phyloP scores from a whole-genome alignment of 2,329 filamentous ascomycete genomes.

The Cladosporium sp. region DNA sequence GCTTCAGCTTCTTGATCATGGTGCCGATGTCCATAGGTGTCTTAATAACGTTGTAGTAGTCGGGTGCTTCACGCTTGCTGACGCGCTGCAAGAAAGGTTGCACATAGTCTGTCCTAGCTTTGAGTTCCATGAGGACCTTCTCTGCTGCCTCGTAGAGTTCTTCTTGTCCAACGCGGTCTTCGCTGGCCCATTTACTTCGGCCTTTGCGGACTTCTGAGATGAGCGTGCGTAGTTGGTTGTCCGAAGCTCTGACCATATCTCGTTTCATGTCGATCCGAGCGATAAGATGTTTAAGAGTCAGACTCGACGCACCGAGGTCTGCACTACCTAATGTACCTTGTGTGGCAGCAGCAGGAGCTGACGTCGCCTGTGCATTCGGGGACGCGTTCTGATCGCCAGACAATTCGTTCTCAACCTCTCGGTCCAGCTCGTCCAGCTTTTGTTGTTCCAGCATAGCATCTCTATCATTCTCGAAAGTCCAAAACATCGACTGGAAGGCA shows the following conservation, averaged over 20 bases:
- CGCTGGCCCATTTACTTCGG: conserved; percentile 96
- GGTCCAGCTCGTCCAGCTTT: conserved; percentile 92
- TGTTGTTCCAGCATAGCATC: conserved; percentile 98
- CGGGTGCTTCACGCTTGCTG: conserved; percentile 94
- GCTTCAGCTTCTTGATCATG: conserved; percentile 97
- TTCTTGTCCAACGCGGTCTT: conserved; percentile 96
- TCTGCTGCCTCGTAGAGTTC: conserved; percentile 96
- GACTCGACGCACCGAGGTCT: conserved; percentile 90
- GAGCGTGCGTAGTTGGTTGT: conserved; percentile 84
- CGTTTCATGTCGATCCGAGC: conserved; percentile 92
- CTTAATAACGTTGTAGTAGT: conserved; percentile 93
- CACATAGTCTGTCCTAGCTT: conserved; percentile 95
- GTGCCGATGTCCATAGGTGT: conserved; percentile 95
- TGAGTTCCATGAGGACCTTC: conserved; percentile 94
- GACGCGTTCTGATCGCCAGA: conserved; percentile 56
- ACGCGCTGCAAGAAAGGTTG: conserved; percentile 93
- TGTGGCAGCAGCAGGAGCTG: conserved; percentile 58
- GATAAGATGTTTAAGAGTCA: conserved; percentile 96
- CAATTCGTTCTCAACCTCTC: conserved; percentile 94
- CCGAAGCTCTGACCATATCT: conserved; percentile 84
- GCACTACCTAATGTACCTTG: conserved; percentile 90
- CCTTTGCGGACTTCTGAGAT: conserved; percentile 99
- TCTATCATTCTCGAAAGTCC: conserved; percentile 91
- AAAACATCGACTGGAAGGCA: conserved; percentile 91
- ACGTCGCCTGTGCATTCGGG: conserved; percentile 56